Evolutionary conservation across 2,329 filamentous ascomycete genomes (phyloP), one percentile per base, ranked within the genome.

Genomic region (Trichoderma breve): DNA sequence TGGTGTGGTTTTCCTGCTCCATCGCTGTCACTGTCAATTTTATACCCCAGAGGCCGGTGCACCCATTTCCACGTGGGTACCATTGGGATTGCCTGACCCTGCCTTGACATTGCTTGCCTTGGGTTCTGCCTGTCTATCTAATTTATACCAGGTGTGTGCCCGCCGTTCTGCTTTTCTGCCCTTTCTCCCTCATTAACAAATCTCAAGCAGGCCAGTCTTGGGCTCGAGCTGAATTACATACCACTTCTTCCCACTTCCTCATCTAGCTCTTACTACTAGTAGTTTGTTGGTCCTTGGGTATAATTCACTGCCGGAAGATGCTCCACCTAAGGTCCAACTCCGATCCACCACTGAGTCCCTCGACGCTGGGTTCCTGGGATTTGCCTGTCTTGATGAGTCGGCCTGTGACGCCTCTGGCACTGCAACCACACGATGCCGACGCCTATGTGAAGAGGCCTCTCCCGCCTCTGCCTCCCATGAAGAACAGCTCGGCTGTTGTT

Each of bases 11-110:
- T 60, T 39, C n/a, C 55, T 51, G 66, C 55, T 69, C 66, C 55
- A 61, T 69, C 66, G 55, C 36, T 47, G 36, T 69, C 66, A 69
- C 66, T 51, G 66, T 69, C 55, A 69, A 69, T 69, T 69, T 69
- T 39, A 69, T 69, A 69, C 66, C 66, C 66, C 66, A 69, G 66
- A 69, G 55, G 36, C 36, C 66, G 55, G 66, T 60, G 55, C 55
- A 69, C 55, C 55, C 64, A 61, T 60, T 51, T 61, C 66, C 66
- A 69, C 66, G 66, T 69, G 66, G 66, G 26, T 43, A 61, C 21
- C 39, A 51, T 69, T 61, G 55, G 63, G 55, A 34, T 61, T 60
- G 66, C 66, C 55, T 69, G 66, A 34, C 66, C 66, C 55, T 69
- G 66, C 66, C 43, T 24, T 24, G 55, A 28, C 51, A 69, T 58